A percentile compares a stretch with the other conserved stretches of the same genome.
Conservation (phyloP, 768 basidiomycete genomes). For the Serendipita sp. region DNA sequence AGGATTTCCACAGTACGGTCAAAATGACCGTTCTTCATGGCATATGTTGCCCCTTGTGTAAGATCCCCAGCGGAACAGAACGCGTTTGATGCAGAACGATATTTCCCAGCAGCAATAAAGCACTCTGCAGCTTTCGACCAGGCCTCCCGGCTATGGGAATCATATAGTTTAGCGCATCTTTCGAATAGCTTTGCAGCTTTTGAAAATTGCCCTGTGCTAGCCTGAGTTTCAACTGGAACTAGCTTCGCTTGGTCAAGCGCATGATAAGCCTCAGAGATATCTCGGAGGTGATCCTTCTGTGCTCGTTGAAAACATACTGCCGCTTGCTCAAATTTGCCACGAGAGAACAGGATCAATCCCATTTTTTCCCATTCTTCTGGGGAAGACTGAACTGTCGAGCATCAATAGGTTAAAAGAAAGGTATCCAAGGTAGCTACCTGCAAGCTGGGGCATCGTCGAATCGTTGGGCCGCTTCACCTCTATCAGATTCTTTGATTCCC, state of each 20-base stretch:
- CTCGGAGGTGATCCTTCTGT: slow-evolving; percentile 24
- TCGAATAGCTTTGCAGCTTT: slow-evolving; percentile 36
- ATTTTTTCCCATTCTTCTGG: slow-evolving; percentile 30
- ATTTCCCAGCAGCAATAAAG: slow-evolving; percentile 26
- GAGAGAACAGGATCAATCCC: slow-evolving; percentile 25
- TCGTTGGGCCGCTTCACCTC: slow-evolving; percentile 31
- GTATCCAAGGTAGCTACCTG: no score
- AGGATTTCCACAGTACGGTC: slow-evolving; percentile 38
- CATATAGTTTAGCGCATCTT: slow-evolving; percentile 23
- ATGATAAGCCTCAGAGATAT: slow-evolving; percentile 36
- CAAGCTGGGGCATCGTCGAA: no score
- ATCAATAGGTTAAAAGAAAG: background rate
- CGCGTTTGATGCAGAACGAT: slow-evolving; percentile 28
- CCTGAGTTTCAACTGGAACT: slow-evolving; percentile 16
- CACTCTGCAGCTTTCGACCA: slow-evolving; percentile 32
- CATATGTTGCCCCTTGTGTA: slow-evolving; percentile 29
- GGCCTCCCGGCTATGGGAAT: slow-evolving; percentile 20
- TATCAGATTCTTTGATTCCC: slow-evolving; percentile 31
- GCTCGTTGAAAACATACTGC: slow-evolving; percentile 40
- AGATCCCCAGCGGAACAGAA: slow-evolving; percentile 30
- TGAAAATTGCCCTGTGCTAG: slow-evolving; percentile 23
- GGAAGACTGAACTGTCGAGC: slow-evolving; percentile 28
- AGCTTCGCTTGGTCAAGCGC: slow-evolving; percentile 35
- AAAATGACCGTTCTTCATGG: slow-evolving; percentile 33
- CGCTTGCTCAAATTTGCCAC: slow-evolving; percentile 35